These are phyloP conservation scores for Cryptosporidium viatorum DNA, from an alignment of 169 alveolate species.

Conservation along the genomic window DNA sequence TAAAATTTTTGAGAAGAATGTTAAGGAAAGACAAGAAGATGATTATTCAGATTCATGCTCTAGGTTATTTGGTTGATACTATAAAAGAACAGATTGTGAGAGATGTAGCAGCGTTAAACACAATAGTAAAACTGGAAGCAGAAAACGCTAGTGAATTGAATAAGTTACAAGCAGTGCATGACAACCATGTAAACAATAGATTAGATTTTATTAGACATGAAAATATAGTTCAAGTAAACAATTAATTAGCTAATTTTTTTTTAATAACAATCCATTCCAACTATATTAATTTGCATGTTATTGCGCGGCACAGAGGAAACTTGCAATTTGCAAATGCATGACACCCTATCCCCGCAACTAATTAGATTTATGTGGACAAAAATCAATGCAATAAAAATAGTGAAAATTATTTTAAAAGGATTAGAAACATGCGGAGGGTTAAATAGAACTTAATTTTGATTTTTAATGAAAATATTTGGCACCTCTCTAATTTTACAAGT, in stretches of 20 bases:
- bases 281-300: neutral
- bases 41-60: conserved; percentile 54
- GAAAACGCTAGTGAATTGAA: conserved; percentile 57
- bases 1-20: conserved; percentile 44
- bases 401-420: neutral
- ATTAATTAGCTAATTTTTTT: neutral
- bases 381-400: neutral
- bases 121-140: conserved; percentile 39
- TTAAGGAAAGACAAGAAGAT: conserved; percentile 36
- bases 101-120: conserved; percentile 58
- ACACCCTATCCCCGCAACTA: neutral
- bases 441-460: neutral
- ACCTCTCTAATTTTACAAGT: conserved; percentile 32
- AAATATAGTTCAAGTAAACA: conserved; percentile 52
- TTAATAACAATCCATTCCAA: too few species aligned
- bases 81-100: conserved; percentile 64
- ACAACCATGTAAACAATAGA: conserved; percentile 28
- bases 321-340: neutral
- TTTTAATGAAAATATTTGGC: neutral
- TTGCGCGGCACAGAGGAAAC: neutral
- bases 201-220: conserved; percentile 62
- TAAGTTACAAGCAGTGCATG: conserved; percentile 51
- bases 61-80: conserved; percentile 47
- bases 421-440: neutral
- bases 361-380: neutral